phyloP scores from a whole-genome alignment of 2,329 filamentous ascomycete genomes.

The Botrytis fabae region DNA sequence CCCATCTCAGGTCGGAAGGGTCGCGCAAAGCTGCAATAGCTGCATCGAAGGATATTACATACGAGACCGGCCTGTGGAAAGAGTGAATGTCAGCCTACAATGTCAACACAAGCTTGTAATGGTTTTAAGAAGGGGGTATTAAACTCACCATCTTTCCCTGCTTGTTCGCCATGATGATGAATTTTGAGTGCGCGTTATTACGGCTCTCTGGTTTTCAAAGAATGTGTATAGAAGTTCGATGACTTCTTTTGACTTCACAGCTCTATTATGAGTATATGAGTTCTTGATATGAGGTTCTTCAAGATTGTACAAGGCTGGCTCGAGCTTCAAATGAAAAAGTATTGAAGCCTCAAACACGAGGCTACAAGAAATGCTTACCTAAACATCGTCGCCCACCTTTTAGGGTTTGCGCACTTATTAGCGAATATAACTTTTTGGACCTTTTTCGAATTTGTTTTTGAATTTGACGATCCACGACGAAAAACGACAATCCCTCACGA shows the following conservation, averaged over 20 bases:
- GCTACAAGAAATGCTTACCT: constrained; percentile 21
- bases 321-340: constrained; percentile 20
- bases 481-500: constrained; percentile 30
- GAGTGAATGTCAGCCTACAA: constrained; percentile 58
- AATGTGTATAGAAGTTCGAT: constrained; percentile 40
- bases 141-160: constrained; percentile 98
- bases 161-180: constrained; percentile 77
- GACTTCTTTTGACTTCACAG: constrained; percentile 39
- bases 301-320: constrained; percentile 16
- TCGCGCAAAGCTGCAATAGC: constrained; percentile 41
- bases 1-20: constrained; percentile 14
- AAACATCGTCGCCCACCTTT: constrained; percentile 21
- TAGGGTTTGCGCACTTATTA: constrained; percentile 21
- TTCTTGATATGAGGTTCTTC: constrained; percentile 25
- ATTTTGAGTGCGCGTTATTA: constrained; percentile 42
- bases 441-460: constrained; percentile 20
- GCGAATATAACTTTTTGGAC: constrained; percentile 13
- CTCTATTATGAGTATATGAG: constrained; percentile 31
- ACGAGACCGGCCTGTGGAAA: constrained; percentile 68
- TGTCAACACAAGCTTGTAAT: constrained; percentile 52
- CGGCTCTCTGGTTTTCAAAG: constrained; percentile 44
- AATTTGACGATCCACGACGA: constrained; percentile 31
- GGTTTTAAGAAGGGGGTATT: constrained; percentile 38
- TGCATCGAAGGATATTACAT: constrained; percentile 46
- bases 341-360: constrained; percentile 20